A percentile compares a stretch with the other conserved stretches of the same genome.
Conservation (phyloP, 2,329 filamentous ascomycete genomes). For the Diaporthe citri region DNA sequence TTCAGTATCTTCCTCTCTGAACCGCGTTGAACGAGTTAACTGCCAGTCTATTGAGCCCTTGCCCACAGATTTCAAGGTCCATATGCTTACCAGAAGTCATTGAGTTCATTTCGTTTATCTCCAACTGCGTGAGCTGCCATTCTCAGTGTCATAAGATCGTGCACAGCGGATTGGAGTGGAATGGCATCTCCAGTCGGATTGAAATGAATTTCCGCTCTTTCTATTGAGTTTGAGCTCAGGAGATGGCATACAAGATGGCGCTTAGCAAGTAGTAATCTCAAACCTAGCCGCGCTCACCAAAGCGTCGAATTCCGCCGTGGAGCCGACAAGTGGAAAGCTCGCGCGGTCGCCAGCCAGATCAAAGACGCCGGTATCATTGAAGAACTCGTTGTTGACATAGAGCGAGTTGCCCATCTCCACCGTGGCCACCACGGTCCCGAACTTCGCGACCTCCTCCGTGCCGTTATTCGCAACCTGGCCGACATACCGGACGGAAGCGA, state of each 20-base stretch:
- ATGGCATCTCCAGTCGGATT: not conserved
- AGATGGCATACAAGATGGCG: not conserved
- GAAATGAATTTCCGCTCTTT: no score
- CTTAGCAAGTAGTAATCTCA: not conserved
- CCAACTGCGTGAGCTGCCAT: not conserved
- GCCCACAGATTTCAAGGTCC: no score
- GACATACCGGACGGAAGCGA: not conserved
- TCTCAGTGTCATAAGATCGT: no score
- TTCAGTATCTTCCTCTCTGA: not conserved
- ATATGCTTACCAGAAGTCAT: no score
- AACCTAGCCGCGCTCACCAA: conserved; percentile 7
- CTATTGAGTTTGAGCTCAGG: not conserved
- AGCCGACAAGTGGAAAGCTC: conserved; percentile 3
- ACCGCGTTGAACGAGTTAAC: not conserved
- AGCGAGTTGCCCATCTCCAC: not conserved
- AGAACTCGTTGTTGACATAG: not conserved
- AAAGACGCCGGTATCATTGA: not conserved
- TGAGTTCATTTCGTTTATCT: not conserved
- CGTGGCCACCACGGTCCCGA: not conserved
- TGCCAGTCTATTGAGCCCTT: no score
- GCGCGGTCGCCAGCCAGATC: not conserved
- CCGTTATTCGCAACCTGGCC: not conserved
- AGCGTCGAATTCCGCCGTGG: not conserved
- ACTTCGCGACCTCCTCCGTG: not conserved
- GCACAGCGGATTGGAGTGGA: not conserved